These are phyloP conservation scores for Lotus japonicus DNA, from an alignment of 306 rosid species.

Conservation along the genomic window DNA sequence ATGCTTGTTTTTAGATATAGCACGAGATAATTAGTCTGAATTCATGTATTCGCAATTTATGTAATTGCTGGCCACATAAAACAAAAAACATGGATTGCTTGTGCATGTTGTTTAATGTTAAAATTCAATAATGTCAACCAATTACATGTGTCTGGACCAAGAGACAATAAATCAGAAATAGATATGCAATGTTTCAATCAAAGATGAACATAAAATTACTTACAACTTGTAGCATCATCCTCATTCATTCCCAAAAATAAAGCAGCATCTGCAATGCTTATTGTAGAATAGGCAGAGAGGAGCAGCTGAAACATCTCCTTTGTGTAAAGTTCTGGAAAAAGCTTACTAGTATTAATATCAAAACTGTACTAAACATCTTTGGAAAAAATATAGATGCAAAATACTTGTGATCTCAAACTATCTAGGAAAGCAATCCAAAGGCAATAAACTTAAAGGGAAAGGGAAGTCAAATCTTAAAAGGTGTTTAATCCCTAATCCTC, in stretches of 20 bases:
- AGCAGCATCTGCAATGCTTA: constrained; percentile 71
- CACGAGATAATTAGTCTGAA: neutral
- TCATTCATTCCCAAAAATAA: constrained; percentile 75
- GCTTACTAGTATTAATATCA: neutral
- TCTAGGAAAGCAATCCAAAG: neutral
- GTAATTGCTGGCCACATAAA: neutral
- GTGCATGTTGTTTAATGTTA: neutral
- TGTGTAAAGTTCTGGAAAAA: constrained; percentile 71
- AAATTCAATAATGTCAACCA: neutral
- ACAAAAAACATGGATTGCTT: neutral
- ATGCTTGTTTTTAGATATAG: neutral
- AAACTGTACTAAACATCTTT: neutral
- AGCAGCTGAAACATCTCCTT: constrained; percentile 81
- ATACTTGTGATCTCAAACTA: neutral
- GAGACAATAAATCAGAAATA: neutral
- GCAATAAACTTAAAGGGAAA: neutral
- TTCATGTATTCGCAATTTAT: neutral
- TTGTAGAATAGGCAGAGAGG: constrained; percentile 84
- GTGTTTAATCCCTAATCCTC: neutral
- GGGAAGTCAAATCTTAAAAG: neutral
- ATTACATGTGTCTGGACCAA: neutral
- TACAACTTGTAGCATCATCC: constrained; percentile 66
- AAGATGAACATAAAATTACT: constrained; percentile 25
- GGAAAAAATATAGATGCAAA: neutral
- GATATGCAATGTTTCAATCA: neutral